Evolutionary conservation across 306 rosid species (phyloP).

Genomic region (Cucurbita maxima): DNA sequence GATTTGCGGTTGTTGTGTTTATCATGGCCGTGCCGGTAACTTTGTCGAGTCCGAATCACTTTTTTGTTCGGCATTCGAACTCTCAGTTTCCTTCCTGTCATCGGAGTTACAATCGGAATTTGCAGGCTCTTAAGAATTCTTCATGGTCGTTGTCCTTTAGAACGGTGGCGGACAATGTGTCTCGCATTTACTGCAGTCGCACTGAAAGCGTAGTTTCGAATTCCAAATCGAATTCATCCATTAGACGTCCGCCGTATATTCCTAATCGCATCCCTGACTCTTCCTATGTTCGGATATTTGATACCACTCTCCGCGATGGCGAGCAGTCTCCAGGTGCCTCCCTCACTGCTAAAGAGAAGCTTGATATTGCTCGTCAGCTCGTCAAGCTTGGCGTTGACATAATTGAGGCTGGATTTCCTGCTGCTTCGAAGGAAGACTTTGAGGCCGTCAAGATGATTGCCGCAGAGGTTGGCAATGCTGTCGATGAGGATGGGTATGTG

Average conservation of each 20-base stretch:
- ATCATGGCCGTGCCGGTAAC: not conserved
- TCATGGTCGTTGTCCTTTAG: not conserved
- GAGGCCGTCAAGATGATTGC: constrained; percentile 72
- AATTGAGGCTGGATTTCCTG: constrained; percentile 90
- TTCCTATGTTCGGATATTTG: constrained; percentile 63
- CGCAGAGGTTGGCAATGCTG: constrained; percentile 58
- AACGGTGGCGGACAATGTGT: not conserved
- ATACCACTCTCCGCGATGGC: constrained; percentile 97
- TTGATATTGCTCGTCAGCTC: constrained; percentile 78
- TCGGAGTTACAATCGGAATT: not conserved
- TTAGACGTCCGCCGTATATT: constrained; percentile 56
- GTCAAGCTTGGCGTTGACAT: constrained; percentile 83
- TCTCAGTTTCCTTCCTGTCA: not conserved
- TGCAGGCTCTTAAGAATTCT: not conserved
- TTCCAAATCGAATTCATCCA: not conserved
- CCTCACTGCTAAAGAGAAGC: constrained; percentile 72
- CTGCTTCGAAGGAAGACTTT: constrained; percentile 67
- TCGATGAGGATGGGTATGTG: constrained; percentile 48
- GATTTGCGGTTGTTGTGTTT: not conserved
- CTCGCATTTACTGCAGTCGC: not conserved
- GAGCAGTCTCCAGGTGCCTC: constrained; percentile 99
- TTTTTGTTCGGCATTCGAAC: not conserved
- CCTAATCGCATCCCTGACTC: constrained; percentile 81
- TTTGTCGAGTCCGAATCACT: not conserved
- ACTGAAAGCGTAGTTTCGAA: not conserved